Evolutionary conservation across 768 basidiomycete species (phyloP), one percentile per base, ranked within the genome.

Genomic region (Suillus decipiens): DNA sequence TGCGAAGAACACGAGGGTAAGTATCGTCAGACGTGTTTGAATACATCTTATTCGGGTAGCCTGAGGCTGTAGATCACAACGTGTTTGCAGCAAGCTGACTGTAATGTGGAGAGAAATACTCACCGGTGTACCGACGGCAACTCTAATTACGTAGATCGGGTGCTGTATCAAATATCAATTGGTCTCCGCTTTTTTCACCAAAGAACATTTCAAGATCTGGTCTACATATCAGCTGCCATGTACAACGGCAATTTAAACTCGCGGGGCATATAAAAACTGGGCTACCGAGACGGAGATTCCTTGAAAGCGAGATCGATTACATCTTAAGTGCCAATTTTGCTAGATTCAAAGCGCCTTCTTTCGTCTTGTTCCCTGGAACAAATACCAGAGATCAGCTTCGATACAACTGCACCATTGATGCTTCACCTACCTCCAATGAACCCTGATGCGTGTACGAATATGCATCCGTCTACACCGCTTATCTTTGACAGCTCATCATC

Each of bases 361-460:
- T 92, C 2, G 95, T 95, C 75, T 90, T 88, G 76, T 96, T 95
- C 31, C 92, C 93, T 94, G 66, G 56, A 51, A 66, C 43, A 36
- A 64, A 41, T 39, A 19, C 24, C 33, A n/a, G 24, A 55, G 24
- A 56, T 41, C n/a, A 36, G 41, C 36, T n/a, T 9, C 65, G 51
- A 57, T 34, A 22, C 60, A 61, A 61, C 62, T 34, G 34, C 59
- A 53, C 12, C 61, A 63, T 61, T 22, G 57, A 62, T 37, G 36
- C 33, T 42, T 41, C 34, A 72, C 85, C 64, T 66, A 88, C 95
- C 95, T 70, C 97, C 97, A 71, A 95, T 99, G 75, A 99, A 99
- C 9, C 97, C 97, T 63, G 90, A 91, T 1, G 96, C 94, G 77
- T 99, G 97, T 31, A 96, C 88, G 71, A 99, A 99, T 60, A 97